Conservation (phyloP, 1,139 yeast genomes). For the Pichiaceae sp. region DNA sequence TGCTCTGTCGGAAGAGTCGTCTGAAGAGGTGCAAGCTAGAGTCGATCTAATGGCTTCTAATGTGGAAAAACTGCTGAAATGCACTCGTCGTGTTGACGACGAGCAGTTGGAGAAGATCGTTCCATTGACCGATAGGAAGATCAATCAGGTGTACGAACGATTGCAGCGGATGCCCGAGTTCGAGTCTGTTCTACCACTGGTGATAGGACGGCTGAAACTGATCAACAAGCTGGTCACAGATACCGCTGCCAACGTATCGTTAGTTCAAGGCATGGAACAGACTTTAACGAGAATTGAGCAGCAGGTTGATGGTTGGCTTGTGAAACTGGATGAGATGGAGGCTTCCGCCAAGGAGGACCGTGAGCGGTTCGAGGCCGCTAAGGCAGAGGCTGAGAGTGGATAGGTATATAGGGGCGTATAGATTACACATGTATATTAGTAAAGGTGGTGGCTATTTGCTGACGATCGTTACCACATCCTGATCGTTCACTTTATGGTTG, state of each 20-base stretch:
- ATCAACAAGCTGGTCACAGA: conserved; percentile 11
- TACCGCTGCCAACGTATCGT: conserved; percentile 6
- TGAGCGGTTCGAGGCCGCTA: conserved; percentile 6
- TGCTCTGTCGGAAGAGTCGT: conserved; percentile 9
- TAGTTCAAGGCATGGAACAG: conserved; percentile 9
- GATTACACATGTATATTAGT: not conserved
- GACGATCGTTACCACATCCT: conserved; percentile 87
- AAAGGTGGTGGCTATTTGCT: too few species aligned
- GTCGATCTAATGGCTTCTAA: conserved; percentile 8
- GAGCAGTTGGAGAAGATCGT: conserved; percentile 6
- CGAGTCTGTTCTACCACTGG: conserved; percentile 9
- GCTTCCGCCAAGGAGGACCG: conserved; percentile 5
- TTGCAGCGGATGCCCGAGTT: conserved; percentile 13
- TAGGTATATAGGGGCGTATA: not conserved
- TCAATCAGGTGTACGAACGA: conserved; percentile 12
- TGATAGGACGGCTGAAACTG: conserved; percentile 12
- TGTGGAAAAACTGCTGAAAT: conserved; percentile 8
- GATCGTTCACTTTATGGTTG: conserved; percentile 76
- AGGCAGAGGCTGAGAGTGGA: conserved; percentile 4
- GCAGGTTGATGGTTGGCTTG: conserved; percentile 14
- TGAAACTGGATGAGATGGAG: conserved; percentile 13
- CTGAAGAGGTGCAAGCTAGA: conserved; percentile 9
- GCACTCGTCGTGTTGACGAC: conserved; percentile 7
- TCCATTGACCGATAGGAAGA: conserved; percentile 13
- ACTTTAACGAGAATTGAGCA: conserved; percentile 12